Evolutionary conservation across 495 filamentous ascomycete species (phyloP), one percentile per base, ranked within the genome.

Genomic region (Annulohypoxylon stygium): DNA sequence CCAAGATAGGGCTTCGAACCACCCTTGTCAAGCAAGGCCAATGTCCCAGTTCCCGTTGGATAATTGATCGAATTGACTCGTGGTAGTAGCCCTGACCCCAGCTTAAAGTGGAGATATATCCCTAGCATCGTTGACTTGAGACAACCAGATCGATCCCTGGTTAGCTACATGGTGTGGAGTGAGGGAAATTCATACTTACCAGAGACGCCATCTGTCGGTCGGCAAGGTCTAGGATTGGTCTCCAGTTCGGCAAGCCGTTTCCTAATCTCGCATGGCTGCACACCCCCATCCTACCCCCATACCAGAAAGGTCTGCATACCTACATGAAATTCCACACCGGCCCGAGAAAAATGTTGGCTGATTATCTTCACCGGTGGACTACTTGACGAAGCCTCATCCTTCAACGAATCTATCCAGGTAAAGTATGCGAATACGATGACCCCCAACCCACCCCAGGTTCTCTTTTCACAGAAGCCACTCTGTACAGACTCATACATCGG

Each of bases 221-320:
- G 36, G 57, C 36, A 36, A 60, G 18, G 12, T 45, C 12, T 11
- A 43, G 26, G 9, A 14, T 43, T 26, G n/a, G 34, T 1, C 20
- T 8, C 10, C 26, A 60, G 10, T 6, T 60, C 57, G 57, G 57
- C 36, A 60, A 14, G 20, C 57, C 57, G 57, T 43, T 37, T 43
- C 57, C 18, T 26, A 60, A 43, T 57, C 30, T 33, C 20, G 53
- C 14, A 37, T 57, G 23, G 9, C 48, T 11, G 30, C 23, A 26
- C 48, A 26, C 50, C 25, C 25, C 12, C 50, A n/a, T 57, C 53
- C 30, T n/a, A 33, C 33, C 30, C 30, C 3, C 23, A 9, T 14
- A 30, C 50, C 50, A 11, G 16, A 30, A 54, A 8, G 20, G 5
- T 25, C 11, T 54, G 25, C 25, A 54, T 54, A 54, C 14, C 39